phyloP scores from a whole-genome alignment of 108 stramenopile species.

The Nannochloropsis granulata region DNA sequence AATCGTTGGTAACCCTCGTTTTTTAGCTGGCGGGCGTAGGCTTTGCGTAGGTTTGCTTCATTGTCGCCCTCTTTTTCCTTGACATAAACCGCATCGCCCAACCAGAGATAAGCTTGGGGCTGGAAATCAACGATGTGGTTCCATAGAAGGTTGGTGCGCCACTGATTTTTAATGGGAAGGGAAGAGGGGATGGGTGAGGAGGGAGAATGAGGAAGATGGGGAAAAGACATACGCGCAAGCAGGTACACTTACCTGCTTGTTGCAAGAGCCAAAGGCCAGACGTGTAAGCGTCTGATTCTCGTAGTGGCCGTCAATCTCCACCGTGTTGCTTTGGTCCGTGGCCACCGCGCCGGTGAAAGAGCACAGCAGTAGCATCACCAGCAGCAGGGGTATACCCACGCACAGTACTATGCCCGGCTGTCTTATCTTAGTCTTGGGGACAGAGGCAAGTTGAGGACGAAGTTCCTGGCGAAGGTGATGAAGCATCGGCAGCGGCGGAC shows the following conservation, averaged over 20 bases:
- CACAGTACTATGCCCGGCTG: too few species aligned
- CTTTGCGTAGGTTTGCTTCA: conserved; percentile 5
- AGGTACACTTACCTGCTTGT: conserved; percentile 3
- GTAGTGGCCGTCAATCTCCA: neutral
- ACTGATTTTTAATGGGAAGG: neutral
- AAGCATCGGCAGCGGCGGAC: too few species aligned
- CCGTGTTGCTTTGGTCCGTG: neutral
- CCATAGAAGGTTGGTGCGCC: conserved; percentile 16
- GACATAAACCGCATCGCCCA: conserved; percentile 34
- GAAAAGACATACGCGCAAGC: neutral
- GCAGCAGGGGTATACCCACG: too few species aligned
- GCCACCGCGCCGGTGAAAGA: too few species aligned
- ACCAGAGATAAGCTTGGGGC: conserved; percentile 31
- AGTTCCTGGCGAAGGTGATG: too few species aligned
- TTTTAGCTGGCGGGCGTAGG: conserved; percentile 8
- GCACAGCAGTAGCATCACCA: too few species aligned
- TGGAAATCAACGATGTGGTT: conserved; percentile 13
- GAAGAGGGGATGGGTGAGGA: neutral
- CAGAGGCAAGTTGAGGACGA: too few species aligned
- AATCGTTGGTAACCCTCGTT: conserved; percentile 25
- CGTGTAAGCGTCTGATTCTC: neutral
- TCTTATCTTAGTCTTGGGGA: too few species aligned
- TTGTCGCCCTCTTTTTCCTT: conserved; percentile 1
- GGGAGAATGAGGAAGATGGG: neutral
- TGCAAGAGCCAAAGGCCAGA: conserved; percentile 30